Percentiles rank a stretch among this genome's conserved stretches.
phyloP scores from a whole-genome alignment of 768 basidiomycete species.

The Coprinellus micaceus region DNA sequence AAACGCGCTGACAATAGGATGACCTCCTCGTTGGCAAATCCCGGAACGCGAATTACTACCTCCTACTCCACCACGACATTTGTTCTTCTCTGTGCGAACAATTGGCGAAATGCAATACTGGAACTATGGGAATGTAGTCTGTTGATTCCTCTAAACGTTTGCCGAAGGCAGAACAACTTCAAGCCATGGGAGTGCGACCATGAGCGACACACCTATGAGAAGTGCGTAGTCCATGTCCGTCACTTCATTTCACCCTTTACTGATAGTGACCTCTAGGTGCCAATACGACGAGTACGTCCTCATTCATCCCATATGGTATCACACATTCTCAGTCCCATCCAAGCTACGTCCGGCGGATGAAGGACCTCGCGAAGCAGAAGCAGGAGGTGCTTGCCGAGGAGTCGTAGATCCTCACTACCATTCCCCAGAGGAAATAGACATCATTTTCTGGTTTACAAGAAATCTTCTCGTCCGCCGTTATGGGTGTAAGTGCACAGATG shows the following conservation, averaged over 20 bases:
- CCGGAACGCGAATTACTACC: conserved; percentile 5
- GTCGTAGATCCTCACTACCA: conserved; percentile 12
- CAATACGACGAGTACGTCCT: conserved; percentile 88
- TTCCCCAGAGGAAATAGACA: conserved; percentile 1
- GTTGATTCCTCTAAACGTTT: conserved; percentile 83
- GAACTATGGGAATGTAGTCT: conserved; percentile 46
- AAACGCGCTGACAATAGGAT: not conserved
- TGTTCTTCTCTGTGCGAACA: too few relatives aligned
- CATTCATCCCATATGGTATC: not conserved
- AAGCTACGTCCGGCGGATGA: conserved; percentile 89
- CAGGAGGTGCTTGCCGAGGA: conserved; percentile 34
- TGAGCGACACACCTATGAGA: conserved; percentile 81
- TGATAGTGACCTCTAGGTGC: conserved; percentile 49
- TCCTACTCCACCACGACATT: not conserved
- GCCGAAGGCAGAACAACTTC: conserved; percentile 73
- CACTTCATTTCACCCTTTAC: not conserved
- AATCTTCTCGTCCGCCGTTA: not conserved
- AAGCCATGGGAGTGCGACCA: conserved; percentile 94
- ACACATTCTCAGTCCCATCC: conserved; percentile 7
- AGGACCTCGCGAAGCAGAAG: conserved; percentile 72
- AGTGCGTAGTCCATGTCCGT: conserved; percentile 43
- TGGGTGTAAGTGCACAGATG: too few relatives aligned
- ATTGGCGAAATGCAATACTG: too few relatives aligned
- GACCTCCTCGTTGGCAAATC: not conserved
- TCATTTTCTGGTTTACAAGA: not conserved